Base-by-base conservation (phyloP, 805 yeast genomes). In the Saccharomycopsis javanensis region DNA sequence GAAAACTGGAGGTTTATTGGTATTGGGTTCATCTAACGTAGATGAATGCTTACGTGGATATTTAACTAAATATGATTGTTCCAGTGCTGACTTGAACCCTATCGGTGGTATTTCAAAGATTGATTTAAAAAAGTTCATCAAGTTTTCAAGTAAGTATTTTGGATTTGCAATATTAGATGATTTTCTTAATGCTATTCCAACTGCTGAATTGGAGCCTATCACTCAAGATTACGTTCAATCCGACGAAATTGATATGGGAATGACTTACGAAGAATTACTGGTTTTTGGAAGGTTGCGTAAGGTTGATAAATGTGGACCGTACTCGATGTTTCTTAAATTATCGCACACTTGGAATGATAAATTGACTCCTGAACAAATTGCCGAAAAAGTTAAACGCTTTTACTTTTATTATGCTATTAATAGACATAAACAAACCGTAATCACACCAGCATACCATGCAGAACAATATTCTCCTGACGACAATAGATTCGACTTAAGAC, bases 381-480 rank as follows among this genome's bases (percentile, higher is more conserved):
- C 98, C 2, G 89, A 81, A 50, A 95, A 95, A 68, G 99, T 94
- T 10, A 92, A 94, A 69, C 77, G 83, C 56, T 94, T 94, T 71
- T 94, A 88, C 78, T 91, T 86, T 75, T 94, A 80, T 68, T 95
- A 94, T 71, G 96, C 97, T 4, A 81, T 94, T 57, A 94, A 94
- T 70, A 82, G 99, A 66, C 99, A 94, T 71, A 94, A 94, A 72
- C 94, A 88, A 83, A 94, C 99, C 0, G 91, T 92, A n/a, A 78
- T 91, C 69, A 94, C 99, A 0, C 99, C 99, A 13, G 80, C 95
- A 37, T 94, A 94, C 67, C 99, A 94, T 66, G 99, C 99, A 0
- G 99, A 94, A 69, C 95, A 88, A 66, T 94, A 94, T 68, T 91
- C 98, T 2, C 97, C 99, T 1, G 99, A 94, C 70, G 99, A 94